Evolutionary conservation across 345 rosid genomes (phyloP).

Genomic region (Eucalyptus dawsonii): DNA sequence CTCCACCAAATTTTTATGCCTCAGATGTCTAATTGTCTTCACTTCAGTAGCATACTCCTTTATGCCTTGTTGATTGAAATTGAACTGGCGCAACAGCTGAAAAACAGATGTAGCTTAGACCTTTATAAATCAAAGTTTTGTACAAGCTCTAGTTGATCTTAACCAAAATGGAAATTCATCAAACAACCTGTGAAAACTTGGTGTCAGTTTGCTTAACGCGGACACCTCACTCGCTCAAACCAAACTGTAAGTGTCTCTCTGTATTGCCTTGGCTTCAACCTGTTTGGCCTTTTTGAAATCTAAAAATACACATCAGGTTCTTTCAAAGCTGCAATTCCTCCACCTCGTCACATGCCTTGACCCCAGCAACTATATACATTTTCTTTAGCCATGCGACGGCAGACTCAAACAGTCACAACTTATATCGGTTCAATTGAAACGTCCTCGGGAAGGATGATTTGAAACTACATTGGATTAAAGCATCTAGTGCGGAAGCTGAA

Average conservation of each 20-base stretch:
- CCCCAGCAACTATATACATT: not conserved
- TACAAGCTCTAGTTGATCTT: too few relatives aligned
- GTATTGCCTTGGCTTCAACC: not conserved
- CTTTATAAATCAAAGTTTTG: not conserved
- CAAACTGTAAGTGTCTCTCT: not conserved
- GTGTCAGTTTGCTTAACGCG: not conserved
- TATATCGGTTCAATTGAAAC: not conserved
- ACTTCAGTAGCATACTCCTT: too few relatives aligned
- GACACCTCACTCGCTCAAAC: not conserved
- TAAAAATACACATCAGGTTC: not conserved
- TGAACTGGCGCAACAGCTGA: not conserved
- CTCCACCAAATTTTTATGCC: too few relatives aligned
- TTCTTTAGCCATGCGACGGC: not conserved
- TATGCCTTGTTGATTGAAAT: not conserved
- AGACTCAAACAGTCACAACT: not conserved
- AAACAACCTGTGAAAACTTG: not conserved
- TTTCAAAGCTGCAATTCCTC: not conserved
- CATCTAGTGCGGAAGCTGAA: not conserved
- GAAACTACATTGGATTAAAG: not conserved
- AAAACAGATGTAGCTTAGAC: not conserved
- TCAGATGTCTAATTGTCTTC: too few relatives aligned
- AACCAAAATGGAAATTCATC: too few relatives aligned
- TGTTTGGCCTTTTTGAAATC: not conserved
- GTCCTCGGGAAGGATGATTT: not conserved
- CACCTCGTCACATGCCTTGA: not conserved